Evolutionary conservation across 768 basidiomycete genomes (phyloP), one percentile per base, ranked within the genome.

Genomic region (Lyophyllum atratum): DNA sequence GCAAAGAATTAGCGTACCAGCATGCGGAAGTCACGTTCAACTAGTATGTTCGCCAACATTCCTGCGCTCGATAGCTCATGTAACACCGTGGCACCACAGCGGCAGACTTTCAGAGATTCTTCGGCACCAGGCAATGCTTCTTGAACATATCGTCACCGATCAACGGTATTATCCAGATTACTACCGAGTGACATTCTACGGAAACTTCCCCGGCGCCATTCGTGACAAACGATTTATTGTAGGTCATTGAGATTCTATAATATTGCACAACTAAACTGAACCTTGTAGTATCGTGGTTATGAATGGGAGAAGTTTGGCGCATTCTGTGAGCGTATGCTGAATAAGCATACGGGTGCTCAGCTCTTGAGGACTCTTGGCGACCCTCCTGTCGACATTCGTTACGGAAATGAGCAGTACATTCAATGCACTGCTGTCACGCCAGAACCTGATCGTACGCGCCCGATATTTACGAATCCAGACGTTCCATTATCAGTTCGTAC

Each of bases 271-370:
- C 51, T 28, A 47, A 48, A 49, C 34, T 62, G 52, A 49, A 39
- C 48, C 44, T 45, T 26, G n/a, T 53, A 94, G 92, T 95, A 95
- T 70, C 92, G 96, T 44, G 96, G 95, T 1, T 91, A 87, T 66
- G 93, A 94, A 66, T 94, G 92, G 93, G 95, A 98, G 74, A 95
- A 92, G 66, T 93, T 87, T 59, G 88, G 87, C 7, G 84, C 89
- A 2, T 93, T 91, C 76, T 93, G 92, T 72, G 94, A 98, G 70
- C 79, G 90, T 34, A 91, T 97, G 86, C 84, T 95, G 52, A 89
- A 86, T 71, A 96, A 95, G 69, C 92, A 94, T 71, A 88, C 92
- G 3, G 86, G 86, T 21, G 92, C 95, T 4, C 89, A 89, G 55
- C 71, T 97, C 10, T 73, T 96, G 46, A 91, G 88, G 67, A 78